Evolutionary conservation across 2,329 filamentous ascomycete genomes (phyloP).

Genomic region (Colletotrichum sp.): DNA sequence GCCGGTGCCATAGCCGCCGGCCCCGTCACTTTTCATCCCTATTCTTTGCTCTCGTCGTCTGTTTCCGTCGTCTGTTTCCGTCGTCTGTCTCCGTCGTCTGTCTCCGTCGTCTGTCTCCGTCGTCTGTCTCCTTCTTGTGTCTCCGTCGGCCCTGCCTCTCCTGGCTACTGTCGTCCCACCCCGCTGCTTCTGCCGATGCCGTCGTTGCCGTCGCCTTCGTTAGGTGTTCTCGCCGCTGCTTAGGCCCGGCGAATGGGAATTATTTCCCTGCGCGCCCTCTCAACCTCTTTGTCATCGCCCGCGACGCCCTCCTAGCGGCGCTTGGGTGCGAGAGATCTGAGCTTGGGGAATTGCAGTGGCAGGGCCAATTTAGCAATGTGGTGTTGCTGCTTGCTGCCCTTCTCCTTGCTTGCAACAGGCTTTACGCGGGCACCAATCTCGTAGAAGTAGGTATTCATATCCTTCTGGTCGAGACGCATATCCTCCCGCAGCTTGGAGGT

Average conservation of each 20-base stretch:
- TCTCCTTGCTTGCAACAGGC: slow-evolving; percentile 64
- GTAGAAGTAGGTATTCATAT: slow-evolving; percentile 73
- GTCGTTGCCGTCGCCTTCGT: neutral
- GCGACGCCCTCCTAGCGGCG: slow-evolving; percentile 9
- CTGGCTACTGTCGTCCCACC: too few relatives aligned
- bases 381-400: slow-evolving; percentile 55
- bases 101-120: too few relatives aligned
- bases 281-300: neutral
- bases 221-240: neutral
- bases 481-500: slow-evolving; percentile 74
- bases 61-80: too few relatives aligned
- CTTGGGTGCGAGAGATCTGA: slow-evolving; percentile 33
- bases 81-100: too few relatives aligned
- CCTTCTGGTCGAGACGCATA: slow-evolving; percentile 72
- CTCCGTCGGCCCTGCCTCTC: too few relatives aligned
- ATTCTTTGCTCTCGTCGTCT: neutral
- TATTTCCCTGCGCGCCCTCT: neutral
- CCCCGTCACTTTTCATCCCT: neutral
- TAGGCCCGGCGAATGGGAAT: neutral
- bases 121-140: too few relatives aligned
- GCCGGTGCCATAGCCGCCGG: neutral
- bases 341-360: slow-evolving; percentile 83
- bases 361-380: slow-evolving; percentile 74
- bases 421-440: slow-evolving; percentile 77
- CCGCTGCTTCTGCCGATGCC: too few relatives aligned